A percentile compares a stretch with the other conserved stretches of the same genome.
Evolutionary conservation across 495 filamentous ascomycete species (phyloP).

Genomic region (Stereocaulon alpinum): DNA sequence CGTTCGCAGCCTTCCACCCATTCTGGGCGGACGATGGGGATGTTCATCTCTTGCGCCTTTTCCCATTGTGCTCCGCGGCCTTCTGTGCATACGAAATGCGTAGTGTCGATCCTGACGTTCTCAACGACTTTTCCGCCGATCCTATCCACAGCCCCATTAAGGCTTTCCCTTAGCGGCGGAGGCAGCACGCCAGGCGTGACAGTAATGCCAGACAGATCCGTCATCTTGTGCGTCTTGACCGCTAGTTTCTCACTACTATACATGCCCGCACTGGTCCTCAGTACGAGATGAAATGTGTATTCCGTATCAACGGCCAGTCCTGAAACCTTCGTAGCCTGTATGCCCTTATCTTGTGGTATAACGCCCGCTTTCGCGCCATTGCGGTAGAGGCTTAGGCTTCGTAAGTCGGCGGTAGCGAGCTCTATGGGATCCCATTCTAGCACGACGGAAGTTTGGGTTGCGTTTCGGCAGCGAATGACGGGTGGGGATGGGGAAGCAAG

Average conservation of each 20-base stretch:
- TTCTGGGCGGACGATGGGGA: constrained; percentile 93
- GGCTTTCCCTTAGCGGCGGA: constrained; percentile 57
- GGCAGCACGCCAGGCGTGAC: constrained; percentile 85
- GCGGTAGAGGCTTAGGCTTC: constrained; percentile 80
- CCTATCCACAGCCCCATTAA: constrained; percentile 64
- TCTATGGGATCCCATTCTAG: constrained; percentile 97
- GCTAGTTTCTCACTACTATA: constrained; percentile 71
- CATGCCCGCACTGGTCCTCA: constrained; percentile 85
- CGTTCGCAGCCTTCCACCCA: constrained; percentile 94
- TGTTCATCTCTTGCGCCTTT: constrained; percentile 94
- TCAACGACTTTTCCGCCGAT: constrained; percentile 92
- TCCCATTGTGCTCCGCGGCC: constrained; percentile 86
- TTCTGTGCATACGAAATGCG: constrained; percentile 97
- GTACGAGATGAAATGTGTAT: constrained; percentile 86
- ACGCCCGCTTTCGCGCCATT: constrained; percentile 93
- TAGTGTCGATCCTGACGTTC: constrained; percentile 89
- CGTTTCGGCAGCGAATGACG: constrained; percentile 81
- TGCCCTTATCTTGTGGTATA: constrained; percentile 75
- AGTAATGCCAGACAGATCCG: constrained; percentile 90
- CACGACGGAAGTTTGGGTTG: constrained; percentile 92
- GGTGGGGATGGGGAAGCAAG: constrained; percentile 67
- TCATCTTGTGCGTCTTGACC: constrained; percentile 96
- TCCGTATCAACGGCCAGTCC: constrained; percentile 93
- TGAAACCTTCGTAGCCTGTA: constrained; percentile 89
- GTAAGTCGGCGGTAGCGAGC: constrained; percentile 81